These are phyloP conservation scores for Yamadazyma takamatsuzukensis DNA, from an alignment of 805 yeast species.

Conservation along the genomic window DNA sequence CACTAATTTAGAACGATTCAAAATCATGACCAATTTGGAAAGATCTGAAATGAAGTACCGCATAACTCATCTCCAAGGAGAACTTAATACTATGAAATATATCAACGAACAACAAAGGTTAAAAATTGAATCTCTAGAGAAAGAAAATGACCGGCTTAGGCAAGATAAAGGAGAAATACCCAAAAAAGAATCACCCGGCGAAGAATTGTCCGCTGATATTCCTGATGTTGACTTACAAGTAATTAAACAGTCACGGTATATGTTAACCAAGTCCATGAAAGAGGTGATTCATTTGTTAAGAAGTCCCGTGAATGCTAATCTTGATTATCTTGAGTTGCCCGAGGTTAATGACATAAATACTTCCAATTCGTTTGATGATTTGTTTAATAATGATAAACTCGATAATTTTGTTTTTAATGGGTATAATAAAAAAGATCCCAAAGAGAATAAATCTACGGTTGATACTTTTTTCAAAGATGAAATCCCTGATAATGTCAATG, in stretches of 20 bases:
- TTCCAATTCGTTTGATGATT: slow-evolving; percentile 10
- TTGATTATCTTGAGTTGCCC: slow-evolving; percentile 13
- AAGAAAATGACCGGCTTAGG: slow-evolving; percentile 15
- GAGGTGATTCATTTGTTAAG: slow-evolving; percentile 31
- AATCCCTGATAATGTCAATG: slow-evolving; percentile 2
- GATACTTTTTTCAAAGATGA: slow-evolving; percentile 6
- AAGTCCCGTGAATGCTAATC: slow-evolving; percentile 19
- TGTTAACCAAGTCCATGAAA: slow-evolving; percentile 32
- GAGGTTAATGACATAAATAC: slow-evolving; percentile 12
- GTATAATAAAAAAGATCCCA: slow-evolving; percentile 1
- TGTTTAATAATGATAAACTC: slow-evolving; percentile 7
- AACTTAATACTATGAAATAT: slow-evolving; percentile 42
- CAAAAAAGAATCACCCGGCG: neutral
- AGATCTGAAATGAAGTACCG: slow-evolving; percentile 49
- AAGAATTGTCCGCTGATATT: slow-evolving; percentile 11
- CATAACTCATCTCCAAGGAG: slow-evolving; percentile 51
- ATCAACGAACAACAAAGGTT: slow-evolving; percentile 39
- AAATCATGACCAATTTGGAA: slow-evolving; percentile 52
- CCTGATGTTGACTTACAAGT: slow-evolving; percentile 33
- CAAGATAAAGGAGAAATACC: neutral
- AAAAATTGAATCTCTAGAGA: slow-evolving; percentile 37
- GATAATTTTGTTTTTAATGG: slow-evolving; percentile 10
- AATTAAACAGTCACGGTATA: slow-evolving; percentile 29
- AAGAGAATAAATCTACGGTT: slow-evolving; percentile 1
- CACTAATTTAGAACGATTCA: slow-evolving; percentile 39